Conservation (phyloP, 176 grass and related monocot species). For the Dendrocalamus sinicus region DNA sequence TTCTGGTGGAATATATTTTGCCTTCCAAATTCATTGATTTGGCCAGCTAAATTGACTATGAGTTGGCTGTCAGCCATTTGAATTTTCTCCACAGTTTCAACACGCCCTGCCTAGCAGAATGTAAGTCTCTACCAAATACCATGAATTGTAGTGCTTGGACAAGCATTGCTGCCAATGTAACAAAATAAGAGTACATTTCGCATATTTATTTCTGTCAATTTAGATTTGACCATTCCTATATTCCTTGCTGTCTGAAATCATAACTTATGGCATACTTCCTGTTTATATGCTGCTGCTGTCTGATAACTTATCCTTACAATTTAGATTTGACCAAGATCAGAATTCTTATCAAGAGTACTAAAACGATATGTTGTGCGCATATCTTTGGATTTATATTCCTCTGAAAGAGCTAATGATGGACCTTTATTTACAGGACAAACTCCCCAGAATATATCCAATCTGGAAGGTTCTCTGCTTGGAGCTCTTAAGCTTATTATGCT, state of each 20-base stretch:
- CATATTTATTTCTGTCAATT: slow-evolving; percentile 15
- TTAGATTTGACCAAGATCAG: not conserved
- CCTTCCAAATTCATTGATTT: slow-evolving; percentile 3
- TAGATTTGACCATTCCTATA: slow-evolving; percentile 6
- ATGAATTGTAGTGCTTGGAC: slow-evolving; percentile 7
- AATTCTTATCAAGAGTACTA: slow-evolving; percentile 23
- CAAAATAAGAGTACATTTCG: slow-evolving; percentile 9
- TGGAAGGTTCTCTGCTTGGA: slow-evolving; percentile 75
- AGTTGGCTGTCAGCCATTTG: not conserved
- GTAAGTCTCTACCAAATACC: not conserved
- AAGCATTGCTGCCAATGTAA: not conserved
- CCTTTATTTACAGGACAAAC: slow-evolving; percentile 63
- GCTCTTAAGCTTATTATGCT: slow-evolving; percentile 91
- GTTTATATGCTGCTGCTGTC: slow-evolving; percentile 3
- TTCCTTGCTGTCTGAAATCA: not conserved
- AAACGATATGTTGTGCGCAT: not conserved
- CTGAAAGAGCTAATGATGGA: slow-evolving; percentile 31
- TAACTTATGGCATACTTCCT: slow-evolving; percentile 9
- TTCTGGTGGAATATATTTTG: not conserved
- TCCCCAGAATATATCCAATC: slow-evolving; percentile 55
- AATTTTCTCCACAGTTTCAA: not conserved
- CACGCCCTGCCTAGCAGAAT: not conserved
- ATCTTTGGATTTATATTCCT: slow-evolving; percentile 36
- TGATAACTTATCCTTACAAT: not conserved
- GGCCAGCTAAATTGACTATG: not conserved